Base-by-base conservation (phyloP, 495 filamentous ascomycete species). In the Aspergillus leporis region DNA sequence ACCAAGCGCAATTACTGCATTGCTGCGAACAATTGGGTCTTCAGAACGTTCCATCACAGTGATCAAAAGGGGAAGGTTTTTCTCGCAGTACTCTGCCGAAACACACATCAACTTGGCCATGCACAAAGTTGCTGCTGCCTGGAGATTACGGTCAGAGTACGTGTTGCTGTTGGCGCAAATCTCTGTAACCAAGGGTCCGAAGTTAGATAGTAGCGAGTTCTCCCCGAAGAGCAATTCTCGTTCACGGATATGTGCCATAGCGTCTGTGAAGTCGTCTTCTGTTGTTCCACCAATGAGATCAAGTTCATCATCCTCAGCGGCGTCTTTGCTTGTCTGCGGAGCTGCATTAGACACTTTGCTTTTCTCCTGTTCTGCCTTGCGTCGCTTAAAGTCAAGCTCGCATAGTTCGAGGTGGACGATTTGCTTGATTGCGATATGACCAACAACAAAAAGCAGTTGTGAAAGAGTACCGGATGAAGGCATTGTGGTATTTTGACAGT, bases 321-420 rank as follows among this genome's bases (percentile, higher is more conserved):
- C 50, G 16, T 87, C 85, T 46, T 81, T 78, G 59, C 80, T 78
- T 47, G 73, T 72, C 4, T 77, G 70, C 5, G 77, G 65, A 9
- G 80, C 71, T 10, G 73, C 56, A 51, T 67, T 83, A 57, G 81
- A 82, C 57, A 79, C 78, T 76, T 88, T 87, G 47, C 79, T 88
- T 74, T 93, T 97, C 70, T 98, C 94, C 60, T 93, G 91, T 63
- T 96, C 94, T 14, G 89, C 90, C 75, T 98, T 99, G 55, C 92
- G 83, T 25, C 93, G 85, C 75, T 99, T 99, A 75, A 99, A 99
- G 71, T 99, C 94, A 38, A 93, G 83, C 68, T 99, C 94, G 73
- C 91, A 93, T 2, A 98, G 82, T 62, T 99, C 94, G n/a, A 99
- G 81, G 71, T 99, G 95, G n/a, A 99, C 94, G 59, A 98, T 99